Evolutionary conservation across 2,329 filamentous ascomycete species (phyloP), one percentile per base, ranked within the genome.

Genomic region (Fusarium algeriense): DNA sequence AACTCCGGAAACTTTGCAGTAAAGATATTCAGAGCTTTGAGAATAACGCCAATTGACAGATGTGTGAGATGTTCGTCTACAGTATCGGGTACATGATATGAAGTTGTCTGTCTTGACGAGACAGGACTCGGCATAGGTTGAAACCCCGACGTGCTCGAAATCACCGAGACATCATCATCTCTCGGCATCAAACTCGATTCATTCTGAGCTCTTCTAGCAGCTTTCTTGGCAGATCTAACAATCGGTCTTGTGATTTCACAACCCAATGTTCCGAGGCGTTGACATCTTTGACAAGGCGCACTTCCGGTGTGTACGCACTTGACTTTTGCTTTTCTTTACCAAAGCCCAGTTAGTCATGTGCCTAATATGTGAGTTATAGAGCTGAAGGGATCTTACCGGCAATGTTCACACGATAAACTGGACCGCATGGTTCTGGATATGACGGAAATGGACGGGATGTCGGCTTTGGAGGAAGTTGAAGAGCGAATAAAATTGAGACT

Each of bases 1-100:
- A 81, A 52, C 52, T 81, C 79, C 0, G 80, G 80, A 11, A 80
- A 80, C 13, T 79, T 80, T 38, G 76, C 76, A 9, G 76, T 80
- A 13, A 82, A 82, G 0, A 80, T 71, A 23, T 80, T 79, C 1
- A 82, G 49, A 7, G 78, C 74, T 9, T 80, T 80, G 11, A 81
- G 69, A 5, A 80, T 74, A 2, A 76, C 60, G 1, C 75, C 70
- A 2, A 74, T 75, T 0, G 78, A 69, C 0, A 82, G 48, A 0
- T 45, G 65, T 1, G 62, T 49, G 7, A 81, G 71, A 23, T 81
- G 80, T 0, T 67, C 48, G 14, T 78, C 76, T 0, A 74, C 65
- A 1, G 60, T 62, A 13, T 67, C 68, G 0, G 41, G 20, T 0
- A 34, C 20, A n/a, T 52, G 55, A 7, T 54, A 34, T 12, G 56